These are phyloP conservation scores for Schrenkiella parvula DNA, from an alignment of 345 rosid species.

Conservation along the genomic window DNA sequence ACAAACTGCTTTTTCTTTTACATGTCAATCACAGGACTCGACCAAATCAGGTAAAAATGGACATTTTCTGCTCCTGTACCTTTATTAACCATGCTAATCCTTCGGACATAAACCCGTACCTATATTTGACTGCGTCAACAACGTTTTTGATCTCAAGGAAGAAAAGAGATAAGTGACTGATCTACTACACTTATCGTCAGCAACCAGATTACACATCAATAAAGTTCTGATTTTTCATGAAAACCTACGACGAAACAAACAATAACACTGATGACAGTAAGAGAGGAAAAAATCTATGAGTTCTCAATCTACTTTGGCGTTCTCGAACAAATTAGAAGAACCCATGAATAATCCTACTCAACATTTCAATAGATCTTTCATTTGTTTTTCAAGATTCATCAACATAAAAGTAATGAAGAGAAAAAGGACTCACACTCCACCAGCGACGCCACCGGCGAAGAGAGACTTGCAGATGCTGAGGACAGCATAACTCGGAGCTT, in stretches of 20 bases:
- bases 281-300: background rate
- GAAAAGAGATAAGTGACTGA: background rate
- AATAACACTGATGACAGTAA: background rate
- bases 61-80: background rate
- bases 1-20: background rate
- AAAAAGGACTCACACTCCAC: constrained; percentile 76
- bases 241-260: background rate
- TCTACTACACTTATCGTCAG: background rate
- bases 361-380: constrained; percentile 6
- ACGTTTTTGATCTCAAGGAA: background rate
- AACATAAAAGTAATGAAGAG: background rate
- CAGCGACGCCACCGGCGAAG: constrained; percentile 94
- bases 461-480: constrained; percentile 91
- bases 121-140: constrained; percentile 9
- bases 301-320: background rate
- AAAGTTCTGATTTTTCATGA: background rate
- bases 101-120: background rate
- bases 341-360: background rate
- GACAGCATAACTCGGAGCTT: constrained; percentile 75
- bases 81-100: background rate
- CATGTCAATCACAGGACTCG: background rate
- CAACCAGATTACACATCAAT: background rate
- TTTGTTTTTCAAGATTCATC: background rate
- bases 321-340: background rate
- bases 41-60: background rate